Percentiles rank a stretch among this genome's conserved stretches.
Conservation (phyloP, 108 stramenopile genomes). For the Skeletonema costatum region DNA sequence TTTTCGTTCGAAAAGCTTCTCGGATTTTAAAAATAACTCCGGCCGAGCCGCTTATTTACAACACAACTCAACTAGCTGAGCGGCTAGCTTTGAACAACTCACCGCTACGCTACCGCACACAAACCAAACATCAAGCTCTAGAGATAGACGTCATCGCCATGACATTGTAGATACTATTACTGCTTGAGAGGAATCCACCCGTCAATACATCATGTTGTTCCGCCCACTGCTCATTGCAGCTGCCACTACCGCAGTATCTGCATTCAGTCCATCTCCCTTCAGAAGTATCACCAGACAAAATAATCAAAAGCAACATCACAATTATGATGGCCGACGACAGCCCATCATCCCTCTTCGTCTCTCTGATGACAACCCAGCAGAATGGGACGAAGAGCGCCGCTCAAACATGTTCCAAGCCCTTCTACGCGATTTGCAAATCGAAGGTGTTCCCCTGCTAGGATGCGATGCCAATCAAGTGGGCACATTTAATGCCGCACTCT, state of each 20-base stretch:
- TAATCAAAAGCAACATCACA: no score
- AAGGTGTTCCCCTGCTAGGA: constrained; percentile 78
- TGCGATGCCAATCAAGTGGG: constrained; percentile 74
- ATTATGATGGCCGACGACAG: not conserved
- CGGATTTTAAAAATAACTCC: no score
- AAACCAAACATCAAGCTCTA: not conserved
- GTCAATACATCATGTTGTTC: not conserved
- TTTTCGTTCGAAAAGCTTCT: no score
- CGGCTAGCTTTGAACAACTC: no score
- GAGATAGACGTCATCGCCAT: no score
- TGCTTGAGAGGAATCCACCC: not conserved
- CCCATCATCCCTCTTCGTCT: constrained; percentile 1
- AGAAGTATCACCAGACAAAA: not conserved
- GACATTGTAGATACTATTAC: no score
- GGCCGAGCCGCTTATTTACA: no score
- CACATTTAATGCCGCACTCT: constrained; percentile 72
- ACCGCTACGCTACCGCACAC: not conserved
- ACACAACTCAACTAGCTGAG: no score
- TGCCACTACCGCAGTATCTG: not conserved
- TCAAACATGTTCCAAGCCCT: constrained; percentile 66
- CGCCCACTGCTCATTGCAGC: not conserved
- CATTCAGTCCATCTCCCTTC: not conserved
- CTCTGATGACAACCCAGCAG: constrained; percentile 37
- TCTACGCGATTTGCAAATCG: constrained; percentile 75
- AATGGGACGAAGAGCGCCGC: constrained; percentile 56